A percentile compares a stretch with the other conserved stretches of the same genome.
Conservation (phyloP, 2,329 filamentous ascomycete species). For the Claviceps cyperi region DNA sequence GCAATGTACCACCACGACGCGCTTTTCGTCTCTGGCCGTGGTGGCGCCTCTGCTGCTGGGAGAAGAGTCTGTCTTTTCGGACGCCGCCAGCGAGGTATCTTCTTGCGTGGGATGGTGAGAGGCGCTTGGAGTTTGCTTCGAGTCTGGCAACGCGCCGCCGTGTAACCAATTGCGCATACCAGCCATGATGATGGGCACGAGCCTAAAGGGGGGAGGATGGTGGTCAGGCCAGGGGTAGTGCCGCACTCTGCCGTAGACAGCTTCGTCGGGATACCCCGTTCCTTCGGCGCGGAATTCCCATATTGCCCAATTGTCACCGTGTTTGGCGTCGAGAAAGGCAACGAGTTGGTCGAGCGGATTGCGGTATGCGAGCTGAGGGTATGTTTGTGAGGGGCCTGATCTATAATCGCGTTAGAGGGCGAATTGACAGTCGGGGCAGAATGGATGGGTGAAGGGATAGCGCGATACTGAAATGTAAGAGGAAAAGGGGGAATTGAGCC, state of each 20-base stretch:
- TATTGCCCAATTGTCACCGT: constrained; percentile 76
- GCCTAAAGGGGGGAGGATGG: constrained; percentile 81
- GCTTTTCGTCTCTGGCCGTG: constrained; percentile 21
- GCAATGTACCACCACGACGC: constrained; percentile 87
- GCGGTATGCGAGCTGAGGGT: constrained; percentile 82
- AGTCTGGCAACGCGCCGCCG: constrained; percentile 27
- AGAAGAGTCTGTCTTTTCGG: constrained; percentile 13
- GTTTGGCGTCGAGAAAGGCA: constrained; percentile 72
- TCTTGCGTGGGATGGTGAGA: neutral
- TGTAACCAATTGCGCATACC: constrained; percentile 84
- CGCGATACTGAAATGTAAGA: too few relatives aligned
- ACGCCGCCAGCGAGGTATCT: neutral
- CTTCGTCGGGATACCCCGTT: constrained; percentile 83
- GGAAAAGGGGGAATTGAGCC: too few relatives aligned
- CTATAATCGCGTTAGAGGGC: constrained; percentile 27
- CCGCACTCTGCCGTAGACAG: constrained; percentile 70
- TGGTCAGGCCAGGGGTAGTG: constrained; percentile 97
- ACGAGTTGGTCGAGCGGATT: constrained; percentile 84
- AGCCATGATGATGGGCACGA: constrained; percentile 79
- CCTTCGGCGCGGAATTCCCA: constrained; percentile 98
- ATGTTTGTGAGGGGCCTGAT: constrained; percentile 78
- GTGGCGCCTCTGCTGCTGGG: neutral
- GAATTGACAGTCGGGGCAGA: neutral
- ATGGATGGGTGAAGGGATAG: neutral
- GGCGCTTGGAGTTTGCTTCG: neutral